A percentile compares a stretch with the other conserved stretches of the same genome.
Conservation (phyloP, 1,284 basidiomycete species). For the Mycena citricolor region DNA sequence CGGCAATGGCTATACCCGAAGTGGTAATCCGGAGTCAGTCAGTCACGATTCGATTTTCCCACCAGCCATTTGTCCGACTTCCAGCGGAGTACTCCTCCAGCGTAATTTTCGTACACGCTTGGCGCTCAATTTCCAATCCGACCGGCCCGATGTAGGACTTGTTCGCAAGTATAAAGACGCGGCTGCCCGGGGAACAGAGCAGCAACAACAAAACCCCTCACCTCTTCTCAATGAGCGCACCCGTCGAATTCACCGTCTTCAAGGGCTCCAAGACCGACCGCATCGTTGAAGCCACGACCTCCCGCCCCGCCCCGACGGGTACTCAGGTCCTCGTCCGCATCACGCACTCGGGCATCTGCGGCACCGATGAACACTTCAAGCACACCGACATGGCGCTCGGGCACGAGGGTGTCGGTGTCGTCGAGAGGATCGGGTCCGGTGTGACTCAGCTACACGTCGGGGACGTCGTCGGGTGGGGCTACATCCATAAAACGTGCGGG, state of each 20-base stretch:
- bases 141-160: no score
- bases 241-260: slow-evolving; percentile 6
- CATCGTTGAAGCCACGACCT: not conserved
- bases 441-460: not conserved
- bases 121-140: no score
- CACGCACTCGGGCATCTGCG: slow-evolving; percentile 4
- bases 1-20: no score
- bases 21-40: no score
- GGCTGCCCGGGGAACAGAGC: no score
- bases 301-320: not conserved
- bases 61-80: no score
- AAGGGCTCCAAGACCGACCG: slow-evolving; percentile 1
- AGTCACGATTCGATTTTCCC: no score
- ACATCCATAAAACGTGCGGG: slow-evolving; percentile 7
- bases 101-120: no score
- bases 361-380: slow-evolving; percentile 5
- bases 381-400: slow-evolving; percentile 4
- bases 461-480: no score
- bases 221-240: not conserved
- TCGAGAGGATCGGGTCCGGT: slow-evolving; percentile 1
- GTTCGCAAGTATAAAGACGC: no score
- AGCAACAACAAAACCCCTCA: not conserved
- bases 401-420: slow-evolving; percentile 15
- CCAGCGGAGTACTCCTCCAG: no score
- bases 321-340: slow-evolving; percentile 1